phyloP scores from a whole-genome alignment of 208 protist genomes.

The Polymyxa betae region DNA sequence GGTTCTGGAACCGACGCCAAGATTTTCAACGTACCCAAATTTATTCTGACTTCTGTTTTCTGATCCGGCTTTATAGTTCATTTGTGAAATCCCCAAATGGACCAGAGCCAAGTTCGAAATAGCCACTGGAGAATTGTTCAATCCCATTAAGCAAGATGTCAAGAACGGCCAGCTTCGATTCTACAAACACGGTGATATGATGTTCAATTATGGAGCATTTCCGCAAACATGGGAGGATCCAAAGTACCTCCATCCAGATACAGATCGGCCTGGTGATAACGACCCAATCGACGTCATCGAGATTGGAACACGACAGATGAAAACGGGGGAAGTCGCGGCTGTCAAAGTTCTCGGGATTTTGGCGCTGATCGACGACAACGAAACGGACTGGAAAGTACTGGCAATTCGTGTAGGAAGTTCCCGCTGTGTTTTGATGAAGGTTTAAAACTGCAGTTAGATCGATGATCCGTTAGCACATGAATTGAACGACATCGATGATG shows the following conservation, averaged over 20 bases:
- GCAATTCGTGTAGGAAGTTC: slow-evolving; percentile 55
- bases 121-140: slow-evolving; percentile 86
- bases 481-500: slow-evolving; percentile 64
- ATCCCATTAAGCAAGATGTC: slow-evolving; percentile 87
- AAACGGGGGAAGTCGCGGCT: slow-evolving; percentile 34
- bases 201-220: slow-evolving; percentile 93
- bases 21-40: background rate
- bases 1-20: background rate
- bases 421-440: background rate
- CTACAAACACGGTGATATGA: slow-evolving; percentile 92
- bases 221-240: slow-evolving; percentile 94
- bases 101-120: slow-evolving; percentile 93
- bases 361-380: slow-evolving; percentile 54
- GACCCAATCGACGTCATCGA: slow-evolving; percentile 68
- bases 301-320: slow-evolving; percentile 56
- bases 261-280: slow-evolving; percentile 61
- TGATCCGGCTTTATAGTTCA: slow-evolving; percentile 19
- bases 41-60: background rate
- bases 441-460: slow-evolving; percentile 32
- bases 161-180: slow-evolving; percentile 91
- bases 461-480: slow-evolving; percentile 60
- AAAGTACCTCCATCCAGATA: slow-evolving; percentile 60
- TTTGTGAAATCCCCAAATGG: slow-evolving; percentile 86
- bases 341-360: slow-evolving; percentile 61
- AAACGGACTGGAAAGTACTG: slow-evolving; percentile 66